phyloP scores from a whole-genome alignment of 2,329 filamentous ascomycete species.

The Stachybotrys chlorohalonatus region DNA sequence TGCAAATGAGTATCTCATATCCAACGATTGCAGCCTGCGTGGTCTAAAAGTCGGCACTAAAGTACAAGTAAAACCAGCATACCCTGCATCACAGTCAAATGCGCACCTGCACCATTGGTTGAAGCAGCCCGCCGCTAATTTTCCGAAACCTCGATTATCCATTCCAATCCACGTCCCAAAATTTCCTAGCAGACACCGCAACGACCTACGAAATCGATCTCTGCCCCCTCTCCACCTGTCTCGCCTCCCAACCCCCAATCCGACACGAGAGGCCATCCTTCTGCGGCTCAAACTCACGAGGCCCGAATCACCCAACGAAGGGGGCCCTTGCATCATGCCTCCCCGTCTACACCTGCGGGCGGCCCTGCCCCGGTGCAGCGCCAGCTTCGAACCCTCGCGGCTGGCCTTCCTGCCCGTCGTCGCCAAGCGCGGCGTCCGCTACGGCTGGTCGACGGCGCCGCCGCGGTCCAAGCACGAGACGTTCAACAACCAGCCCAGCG shows the following conservation, averaged over 20 bases:
- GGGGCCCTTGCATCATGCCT: slow-evolving; percentile 27
- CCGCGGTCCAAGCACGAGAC: slow-evolving; percentile 42
- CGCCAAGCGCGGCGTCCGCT: slow-evolving; percentile 40
- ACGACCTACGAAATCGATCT: slow-evolving; percentile 3
- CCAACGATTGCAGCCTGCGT: no score
- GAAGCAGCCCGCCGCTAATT: slow-evolving; percentile 9
- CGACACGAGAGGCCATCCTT: neutral
- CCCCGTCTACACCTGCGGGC: slow-evolving; percentile 34
- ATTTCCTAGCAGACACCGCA: slow-evolving; percentile 4
- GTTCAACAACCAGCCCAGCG: slow-evolving; percentile 53
- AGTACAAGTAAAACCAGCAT: neutral
- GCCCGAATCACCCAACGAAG: slow-evolving; percentile 3
- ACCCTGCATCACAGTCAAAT: neutral
- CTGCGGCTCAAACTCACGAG: neutral
- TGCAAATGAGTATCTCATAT: no score
- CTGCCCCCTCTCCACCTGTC: slow-evolving; percentile 4
- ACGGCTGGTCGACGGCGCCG: slow-evolving; percentile 52
- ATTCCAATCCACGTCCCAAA: slow-evolving; percentile 10
- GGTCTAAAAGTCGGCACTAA: no score
- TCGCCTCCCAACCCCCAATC: neutral
- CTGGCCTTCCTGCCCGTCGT: slow-evolving; percentile 36
- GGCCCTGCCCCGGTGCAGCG: slow-evolving; percentile 29
- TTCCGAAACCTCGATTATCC: slow-evolving; percentile 8
- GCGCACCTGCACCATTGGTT: neutral
- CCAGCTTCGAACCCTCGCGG: slow-evolving; percentile 18